phyloP scores from a whole-genome alignment of 2,329 filamentous ascomycete genomes.

The Epichloe brachyelytri region DNA sequence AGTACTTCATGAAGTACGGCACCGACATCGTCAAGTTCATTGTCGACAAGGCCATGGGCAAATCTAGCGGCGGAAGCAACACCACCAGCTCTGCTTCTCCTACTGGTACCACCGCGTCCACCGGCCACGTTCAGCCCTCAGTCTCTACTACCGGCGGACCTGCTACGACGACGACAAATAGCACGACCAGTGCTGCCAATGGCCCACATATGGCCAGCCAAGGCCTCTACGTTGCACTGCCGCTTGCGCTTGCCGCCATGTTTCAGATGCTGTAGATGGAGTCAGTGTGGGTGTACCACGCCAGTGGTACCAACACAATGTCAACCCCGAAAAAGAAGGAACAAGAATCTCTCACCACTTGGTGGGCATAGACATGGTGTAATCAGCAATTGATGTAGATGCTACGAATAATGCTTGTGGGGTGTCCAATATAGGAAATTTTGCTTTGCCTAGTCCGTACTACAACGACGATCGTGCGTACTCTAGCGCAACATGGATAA shows the following conservation, averaged over 20 bases:
- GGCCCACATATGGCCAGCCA: neutral
- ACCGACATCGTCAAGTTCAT: constrained; percentile 23
- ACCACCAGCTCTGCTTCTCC: constrained; percentile 1
- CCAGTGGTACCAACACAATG: neutral
- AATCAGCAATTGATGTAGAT: no score
- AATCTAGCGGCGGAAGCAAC: neutral
- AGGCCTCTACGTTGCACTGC: constrained; percentile 2
- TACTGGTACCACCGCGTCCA: neutral
- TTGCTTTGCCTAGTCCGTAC: no score
- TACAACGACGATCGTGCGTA: no score
- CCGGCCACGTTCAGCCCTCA: neutral
- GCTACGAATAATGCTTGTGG: no score
- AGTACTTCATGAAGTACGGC: constrained; percentile 24
- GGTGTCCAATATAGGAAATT: no score
- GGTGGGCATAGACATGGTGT: no score
- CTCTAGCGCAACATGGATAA: neutral
- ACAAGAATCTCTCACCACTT: neutral
- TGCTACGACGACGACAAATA: constrained; percentile 1
- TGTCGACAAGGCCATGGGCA: constrained; percentile 16
- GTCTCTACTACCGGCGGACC: neutral
- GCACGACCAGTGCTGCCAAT: neutral
- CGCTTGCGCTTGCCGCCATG: constrained; percentile 1
- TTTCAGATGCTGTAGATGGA: neutral
- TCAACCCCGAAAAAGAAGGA: neutral
- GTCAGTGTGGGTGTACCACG: neutral